Evolutionary conservation across 2,329 filamentous ascomycete species (phyloP).

Genomic region (Pestalotiopsis fici): DNA sequence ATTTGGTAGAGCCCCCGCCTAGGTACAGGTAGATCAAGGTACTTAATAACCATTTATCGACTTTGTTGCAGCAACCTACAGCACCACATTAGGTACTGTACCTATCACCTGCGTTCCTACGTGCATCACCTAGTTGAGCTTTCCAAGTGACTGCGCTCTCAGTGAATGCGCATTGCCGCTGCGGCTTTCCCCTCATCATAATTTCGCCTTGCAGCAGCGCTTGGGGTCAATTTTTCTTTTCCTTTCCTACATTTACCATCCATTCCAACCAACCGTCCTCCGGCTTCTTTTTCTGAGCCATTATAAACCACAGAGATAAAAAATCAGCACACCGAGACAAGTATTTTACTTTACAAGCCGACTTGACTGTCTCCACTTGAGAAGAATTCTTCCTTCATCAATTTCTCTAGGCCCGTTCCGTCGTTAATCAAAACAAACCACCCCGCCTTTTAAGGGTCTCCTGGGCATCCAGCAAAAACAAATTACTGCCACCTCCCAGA

Average conservation of each 20-base stretch:
- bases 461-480: constrained; percentile 19
- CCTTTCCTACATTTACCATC: background rate
- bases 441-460: constrained; percentile 9
- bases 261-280: background rate
- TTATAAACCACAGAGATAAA: background rate
- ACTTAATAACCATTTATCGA: no score
- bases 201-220: background rate
- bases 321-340: background rate
- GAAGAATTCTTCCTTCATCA: constrained; percentile 9
- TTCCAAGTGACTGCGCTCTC: background rate
- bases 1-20: no score
- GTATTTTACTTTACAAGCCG: background rate
- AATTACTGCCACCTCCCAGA: constrained; percentile 19
- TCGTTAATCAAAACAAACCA: constrained; percentile 12
- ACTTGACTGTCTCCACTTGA: constrained; percentile 7
- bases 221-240: background rate
- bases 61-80: no score
- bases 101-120: background rate
- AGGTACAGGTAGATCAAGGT: no score
- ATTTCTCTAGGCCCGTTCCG: constrained; percentile 6
- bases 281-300: background rate
- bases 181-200: background rate
- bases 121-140: background rate
- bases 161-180: background rate
- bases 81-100: background rate